Base-by-base conservation (phyloP, 2,329 filamentous ascomycete genomes). In the Aspergillus unguis region DNA sequence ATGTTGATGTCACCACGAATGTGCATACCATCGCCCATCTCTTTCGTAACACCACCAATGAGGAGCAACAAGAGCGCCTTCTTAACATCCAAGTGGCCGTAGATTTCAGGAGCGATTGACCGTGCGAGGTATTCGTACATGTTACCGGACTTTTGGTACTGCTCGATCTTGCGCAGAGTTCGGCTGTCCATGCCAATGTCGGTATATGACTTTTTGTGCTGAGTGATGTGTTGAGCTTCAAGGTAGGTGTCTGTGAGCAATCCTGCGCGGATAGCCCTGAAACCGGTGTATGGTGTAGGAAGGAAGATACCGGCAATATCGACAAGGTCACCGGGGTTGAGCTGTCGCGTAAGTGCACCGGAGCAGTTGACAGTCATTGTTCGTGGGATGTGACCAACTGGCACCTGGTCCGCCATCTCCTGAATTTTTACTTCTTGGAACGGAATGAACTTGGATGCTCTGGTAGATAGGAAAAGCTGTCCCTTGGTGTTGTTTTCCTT, bases 371-470 rank as follows among this genome's bases (percentile, higher is more conserved):
- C 78, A 0, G 92, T 97, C 57, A 99, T 77, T 52, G 90, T 90
- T 54, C 94, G 85, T 31, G 94, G 94, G 63, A 99, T 99, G 69
- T 99, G 94, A 46, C 94, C 94, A 58, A 99, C 95, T 6, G 94
- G 94, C 0, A 99, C 94, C 71, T 99, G 94, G 70, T 99, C 94
- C n/a, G 94, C 91, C 85, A 97, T 90, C 70, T 99, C 94, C 73
- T 99, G 94, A 52, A 99, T 91, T 77, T 97, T 97, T 73, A 97
- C 85, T 73, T 99, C 94, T 72, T 99, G 94, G 77, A 99, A 99
- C 3, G 94, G 91, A 65, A 96, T 76, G 67, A 97, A 99, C 66
- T 97, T 99, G 47, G 92, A 96, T 0, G 92, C 94, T 63, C 94
- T 84, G n/a, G 92, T 95, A 0, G 92, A 96, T 35, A 95, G 84